phyloP scores from a whole-genome alignment of 345 rosid species.

The Lepidium didymum region DNA sequence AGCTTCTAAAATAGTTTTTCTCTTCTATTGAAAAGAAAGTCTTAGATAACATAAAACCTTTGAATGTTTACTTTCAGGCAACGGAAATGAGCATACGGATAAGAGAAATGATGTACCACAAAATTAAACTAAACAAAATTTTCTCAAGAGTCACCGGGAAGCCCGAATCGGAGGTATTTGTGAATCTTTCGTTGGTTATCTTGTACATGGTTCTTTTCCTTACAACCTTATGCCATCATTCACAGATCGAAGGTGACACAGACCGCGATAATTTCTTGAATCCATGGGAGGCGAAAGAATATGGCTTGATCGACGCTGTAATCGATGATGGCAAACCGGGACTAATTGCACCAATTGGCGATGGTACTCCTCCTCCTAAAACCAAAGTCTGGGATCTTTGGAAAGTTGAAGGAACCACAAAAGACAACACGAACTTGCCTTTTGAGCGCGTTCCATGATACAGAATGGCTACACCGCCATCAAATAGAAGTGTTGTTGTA shows the following conservation, averaged over 20 bases:
- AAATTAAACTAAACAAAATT: conserved; percentile 69
- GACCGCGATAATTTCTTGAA: conserved; percentile 81
- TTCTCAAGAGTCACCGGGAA: conserved; percentile 73
- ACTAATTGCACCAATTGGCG: conserved; percentile 64
- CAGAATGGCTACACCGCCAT: conserved; percentile 24
- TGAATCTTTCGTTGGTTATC: neutral
- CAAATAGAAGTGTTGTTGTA: conserved; percentile 23
- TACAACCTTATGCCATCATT: neutral
- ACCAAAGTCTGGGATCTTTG: conserved; percentile 61
- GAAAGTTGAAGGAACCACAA: conserved; percentile 66
- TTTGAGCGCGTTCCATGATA: conserved; percentile 32
- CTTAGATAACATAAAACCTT: neutral
- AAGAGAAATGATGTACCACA: conserved; percentile 77
- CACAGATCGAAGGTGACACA: conserved; percentile 71
- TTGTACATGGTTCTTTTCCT: neutral
- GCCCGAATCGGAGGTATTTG: conserved; percentile 56
- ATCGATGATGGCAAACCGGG: conserved; percentile 97
- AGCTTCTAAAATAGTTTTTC: neutral
- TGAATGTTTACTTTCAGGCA: conserved; percentile 44
- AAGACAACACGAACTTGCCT: conserved; percentile 53
- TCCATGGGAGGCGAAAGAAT: conserved; percentile 95
- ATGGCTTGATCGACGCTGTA: conserved; percentile 75
- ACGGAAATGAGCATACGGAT: conserved; percentile 62
- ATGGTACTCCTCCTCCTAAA: conserved; percentile 65
- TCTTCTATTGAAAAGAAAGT: neutral